A percentile compares a stretch with the other conserved stretches of the same genome.
Evolutionary conservation across 257 asterid species (phyloP).

Genomic region (Orobanche coerulescens): DNA sequence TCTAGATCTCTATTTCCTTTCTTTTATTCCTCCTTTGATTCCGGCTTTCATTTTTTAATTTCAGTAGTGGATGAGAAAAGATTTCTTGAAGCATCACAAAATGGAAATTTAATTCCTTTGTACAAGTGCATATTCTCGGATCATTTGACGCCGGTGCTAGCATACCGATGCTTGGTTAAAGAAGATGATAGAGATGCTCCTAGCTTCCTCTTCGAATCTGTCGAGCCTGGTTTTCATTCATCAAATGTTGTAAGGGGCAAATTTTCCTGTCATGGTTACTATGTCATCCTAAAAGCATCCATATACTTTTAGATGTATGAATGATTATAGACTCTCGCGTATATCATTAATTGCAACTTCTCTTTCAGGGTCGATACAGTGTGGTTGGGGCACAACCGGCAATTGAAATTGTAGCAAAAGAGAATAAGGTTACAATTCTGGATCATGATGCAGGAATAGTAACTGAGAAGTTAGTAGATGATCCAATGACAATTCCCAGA

Average conservation of each 20-base stretch:
- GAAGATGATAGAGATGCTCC: slow-evolving; percentile 91
- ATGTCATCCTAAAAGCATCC: background rate
- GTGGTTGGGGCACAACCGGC: slow-evolving; percentile 83
- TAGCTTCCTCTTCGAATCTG: slow-evolving; percentile 85
- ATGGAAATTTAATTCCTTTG: slow-evolving; percentile 67
- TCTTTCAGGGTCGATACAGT: slow-evolving; percentile 77
- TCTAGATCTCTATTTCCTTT: background rate
- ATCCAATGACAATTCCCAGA: slow-evolving; percentile 66
- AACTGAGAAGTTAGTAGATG: slow-evolving; percentile 45
- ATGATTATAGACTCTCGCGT: background rate
- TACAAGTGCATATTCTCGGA: slow-evolving; percentile 74
- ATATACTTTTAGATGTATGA: background rate
- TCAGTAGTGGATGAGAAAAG: slow-evolving; percentile 51
- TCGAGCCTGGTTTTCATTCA: slow-evolving; percentile 58
- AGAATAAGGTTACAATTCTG: slow-evolving; percentile 52
- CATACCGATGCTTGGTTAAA: slow-evolving; percentile 85
- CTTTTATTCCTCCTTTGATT: background rate
- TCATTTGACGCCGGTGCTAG: slow-evolving; percentile 87
- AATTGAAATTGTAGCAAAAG: slow-evolving; percentile 72
- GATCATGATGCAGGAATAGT: slow-evolving; percentile 52
- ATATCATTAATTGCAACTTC: background rate
- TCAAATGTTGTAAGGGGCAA: slow-evolving; percentile 55
- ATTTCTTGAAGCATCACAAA: slow-evolving; percentile 54
- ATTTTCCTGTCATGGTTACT: background rate
- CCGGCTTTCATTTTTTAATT: background rate